phyloP scores from a whole-genome alignment of 2,329 filamentous ascomycete genomes.

The Rhynchosporium graminicola region DNA sequence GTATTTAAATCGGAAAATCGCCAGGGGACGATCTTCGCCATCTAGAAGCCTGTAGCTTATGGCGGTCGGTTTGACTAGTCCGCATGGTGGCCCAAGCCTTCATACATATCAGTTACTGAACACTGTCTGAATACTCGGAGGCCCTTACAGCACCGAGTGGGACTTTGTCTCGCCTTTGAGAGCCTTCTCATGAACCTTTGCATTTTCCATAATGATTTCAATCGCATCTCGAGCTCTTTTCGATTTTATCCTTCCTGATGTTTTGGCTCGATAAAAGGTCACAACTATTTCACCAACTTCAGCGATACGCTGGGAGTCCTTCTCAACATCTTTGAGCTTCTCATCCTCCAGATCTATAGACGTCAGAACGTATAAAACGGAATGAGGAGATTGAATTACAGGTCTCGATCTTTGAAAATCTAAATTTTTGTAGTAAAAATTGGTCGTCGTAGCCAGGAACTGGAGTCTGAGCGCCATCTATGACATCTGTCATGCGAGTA shows the following conservation, averaged over 20 bases:
- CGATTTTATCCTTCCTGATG: too few species aligned
- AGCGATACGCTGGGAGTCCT: slow-evolving; percentile 15
- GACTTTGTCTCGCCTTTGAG: slow-evolving; percentile 27
- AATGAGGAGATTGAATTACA: not conserved
- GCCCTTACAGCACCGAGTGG: slow-evolving; percentile 20
- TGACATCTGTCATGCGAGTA: too few species aligned
- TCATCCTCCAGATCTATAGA: slow-evolving; percentile 15
- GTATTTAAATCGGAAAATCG: slow-evolving; percentile 34
- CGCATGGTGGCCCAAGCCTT: not conserved
- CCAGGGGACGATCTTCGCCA: slow-evolving; percentile 26
- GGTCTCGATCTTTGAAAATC: slow-evolving; percentile 22
- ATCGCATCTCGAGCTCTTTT: too few species aligned
- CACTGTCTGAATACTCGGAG: too few species aligned
- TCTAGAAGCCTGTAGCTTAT: slow-evolving; percentile 9
- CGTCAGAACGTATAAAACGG: not conserved
- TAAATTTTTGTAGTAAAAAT: not conserved
- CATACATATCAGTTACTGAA: not conserved
- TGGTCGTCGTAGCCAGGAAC: too few species aligned
- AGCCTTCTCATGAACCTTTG: slow-evolving; percentile 24
- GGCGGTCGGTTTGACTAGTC: too few species aligned
- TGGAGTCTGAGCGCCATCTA: too few species aligned
- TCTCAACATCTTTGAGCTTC: slow-evolving; percentile 10
- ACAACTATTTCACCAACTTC: slow-evolving; percentile 22
- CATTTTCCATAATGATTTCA: too few species aligned
- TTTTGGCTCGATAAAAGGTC: slow-evolving; percentile 3